These are phyloP conservation scores for Penicillium sp. DNA, from an alignment of 2,329 filamentous ascomycete species.

Conservation along the genomic window DNA sequence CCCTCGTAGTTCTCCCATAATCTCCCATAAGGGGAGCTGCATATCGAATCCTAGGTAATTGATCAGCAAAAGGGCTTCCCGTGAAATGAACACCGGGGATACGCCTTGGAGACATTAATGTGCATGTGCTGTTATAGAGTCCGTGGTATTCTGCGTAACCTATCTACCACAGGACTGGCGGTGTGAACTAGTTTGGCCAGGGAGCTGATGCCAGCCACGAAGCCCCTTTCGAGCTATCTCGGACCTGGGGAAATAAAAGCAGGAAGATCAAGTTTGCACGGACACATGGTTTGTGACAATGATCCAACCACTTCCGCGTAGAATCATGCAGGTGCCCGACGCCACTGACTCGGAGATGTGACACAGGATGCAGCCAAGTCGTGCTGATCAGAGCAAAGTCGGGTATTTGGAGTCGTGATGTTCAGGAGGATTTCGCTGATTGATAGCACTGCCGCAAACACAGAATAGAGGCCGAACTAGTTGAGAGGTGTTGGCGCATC, in stretches of 20 bases:
- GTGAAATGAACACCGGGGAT: neutral
- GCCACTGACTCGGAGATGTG: neutral
- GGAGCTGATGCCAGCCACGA: neutral
- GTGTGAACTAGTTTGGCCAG: neutral
- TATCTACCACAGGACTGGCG: conserved; percentile 32
- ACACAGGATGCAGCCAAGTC: neutral
- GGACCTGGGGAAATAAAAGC: neutral
- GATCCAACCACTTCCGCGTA: neutral
- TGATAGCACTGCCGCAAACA: too few relatives aligned
- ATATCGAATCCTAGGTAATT: conserved; percentile 32
- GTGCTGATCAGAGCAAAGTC: neutral
- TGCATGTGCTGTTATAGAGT: conserved; percentile 35
- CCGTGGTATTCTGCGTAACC: conserved; percentile 48
- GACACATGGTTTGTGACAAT: neutral
- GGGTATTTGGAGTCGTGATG: neutral
- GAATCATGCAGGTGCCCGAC: neutral
- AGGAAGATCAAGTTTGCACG: neutral
- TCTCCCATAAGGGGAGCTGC: conserved; percentile 33
- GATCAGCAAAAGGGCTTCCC: neutral
- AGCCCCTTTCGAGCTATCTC: neutral
- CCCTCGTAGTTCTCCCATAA: conserved; percentile 24
- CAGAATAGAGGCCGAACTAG: neutral
- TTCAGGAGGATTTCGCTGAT: neutral
- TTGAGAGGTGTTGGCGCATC: neutral
- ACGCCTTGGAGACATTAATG: conserved; percentile 48